phyloP scores from a whole-genome alignment of 108 stramenopile species.

The Pinguiococcus pyrenoidosus region DNA sequence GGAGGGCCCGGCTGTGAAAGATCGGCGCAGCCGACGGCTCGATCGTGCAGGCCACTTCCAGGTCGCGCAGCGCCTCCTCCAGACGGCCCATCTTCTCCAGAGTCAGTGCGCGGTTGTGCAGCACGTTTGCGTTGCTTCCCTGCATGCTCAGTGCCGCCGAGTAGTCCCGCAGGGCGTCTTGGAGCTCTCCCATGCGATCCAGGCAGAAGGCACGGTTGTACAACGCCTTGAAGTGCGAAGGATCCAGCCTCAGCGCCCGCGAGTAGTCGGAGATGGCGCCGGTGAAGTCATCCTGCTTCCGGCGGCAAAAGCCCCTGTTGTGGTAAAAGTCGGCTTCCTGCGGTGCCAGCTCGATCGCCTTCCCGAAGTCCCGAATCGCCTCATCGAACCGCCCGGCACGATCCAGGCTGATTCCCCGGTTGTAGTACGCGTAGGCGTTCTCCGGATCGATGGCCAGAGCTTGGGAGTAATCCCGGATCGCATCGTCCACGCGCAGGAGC shows the following conservation, averaged over 20 bases:
- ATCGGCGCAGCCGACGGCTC: too few species aligned
- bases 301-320: conserved; percentile 23
- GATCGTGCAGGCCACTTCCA: too few species aligned
- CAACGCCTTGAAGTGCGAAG: conserved; percentile 8
- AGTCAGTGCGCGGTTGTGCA: neutral
- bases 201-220: conserved; percentile 13
- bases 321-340: conserved; percentile 20
- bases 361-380: conserved; percentile 20
- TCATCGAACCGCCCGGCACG: conserved; percentile 6
- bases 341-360: conserved; percentile 17
- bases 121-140: neutral
- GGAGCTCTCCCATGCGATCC: neutral
- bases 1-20: too few species aligned
- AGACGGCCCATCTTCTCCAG: conserved; percentile 11
- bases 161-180: conserved; percentile 18
- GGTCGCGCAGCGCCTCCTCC: conserved; percentile 9
- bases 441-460: conserved; percentile 11
- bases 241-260: neutral
- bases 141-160: conserved; percentile 1
- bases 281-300: conserved; percentile 12
- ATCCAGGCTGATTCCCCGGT: conserved; percentile 23
- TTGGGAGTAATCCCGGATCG: conserved; percentile 24
- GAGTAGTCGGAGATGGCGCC: conserved; percentile 17
- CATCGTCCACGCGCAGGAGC: conserved; percentile 5
- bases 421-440: conserved; percentile 23